phyloP scores from a whole-genome alignment of 2,329 filamentous ascomycete species.

The Exophiala dermatitidis region DNA sequence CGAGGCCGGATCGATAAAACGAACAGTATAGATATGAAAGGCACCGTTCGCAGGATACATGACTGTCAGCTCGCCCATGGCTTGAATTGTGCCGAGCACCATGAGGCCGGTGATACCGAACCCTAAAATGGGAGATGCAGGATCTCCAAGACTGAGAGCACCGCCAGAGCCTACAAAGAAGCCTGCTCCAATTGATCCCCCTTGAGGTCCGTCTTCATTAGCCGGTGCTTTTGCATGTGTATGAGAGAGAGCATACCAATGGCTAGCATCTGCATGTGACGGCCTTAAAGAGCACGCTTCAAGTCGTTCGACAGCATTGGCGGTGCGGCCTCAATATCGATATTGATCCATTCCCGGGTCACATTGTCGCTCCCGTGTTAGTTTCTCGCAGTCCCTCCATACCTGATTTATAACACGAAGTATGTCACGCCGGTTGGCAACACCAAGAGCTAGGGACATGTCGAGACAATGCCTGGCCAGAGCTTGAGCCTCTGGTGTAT shows the following conservation, averaged over 20 bases:
- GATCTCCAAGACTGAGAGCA: constrained; percentile 34
- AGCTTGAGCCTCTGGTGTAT: neutral
- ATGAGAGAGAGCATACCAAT: constrained; percentile 16
- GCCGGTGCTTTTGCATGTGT: neutral
- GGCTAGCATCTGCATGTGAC: constrained; percentile 28
- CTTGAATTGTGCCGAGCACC: constrained; percentile 86
- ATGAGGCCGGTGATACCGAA: constrained; percentile 61
- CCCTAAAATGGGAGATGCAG: constrained; percentile 33
- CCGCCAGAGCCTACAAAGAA: constrained; percentile 25
- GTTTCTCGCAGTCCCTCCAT: neutral
- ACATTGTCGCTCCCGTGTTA: neutral
- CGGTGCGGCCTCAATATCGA: too few relatives aligned
- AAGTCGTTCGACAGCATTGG: too few relatives aligned
- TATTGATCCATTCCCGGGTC: neutral
- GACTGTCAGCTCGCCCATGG: constrained; percentile 83
- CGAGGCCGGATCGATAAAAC: constrained; percentile 93
- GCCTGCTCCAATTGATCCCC: constrained; percentile 35
- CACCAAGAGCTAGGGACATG: neutral
- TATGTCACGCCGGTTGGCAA: neutral
- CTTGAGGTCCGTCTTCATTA: constrained; percentile 17
- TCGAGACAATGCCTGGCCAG: neutral
- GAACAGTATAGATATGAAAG: constrained; percentile 82
- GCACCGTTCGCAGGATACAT: constrained; percentile 85
- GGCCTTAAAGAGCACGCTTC: constrained; percentile 42
- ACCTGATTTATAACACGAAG: neutral